Conservation (phyloP, 225 moss, liverwort and hornwort genomes). For the Straminergon stramineum region DNA sequence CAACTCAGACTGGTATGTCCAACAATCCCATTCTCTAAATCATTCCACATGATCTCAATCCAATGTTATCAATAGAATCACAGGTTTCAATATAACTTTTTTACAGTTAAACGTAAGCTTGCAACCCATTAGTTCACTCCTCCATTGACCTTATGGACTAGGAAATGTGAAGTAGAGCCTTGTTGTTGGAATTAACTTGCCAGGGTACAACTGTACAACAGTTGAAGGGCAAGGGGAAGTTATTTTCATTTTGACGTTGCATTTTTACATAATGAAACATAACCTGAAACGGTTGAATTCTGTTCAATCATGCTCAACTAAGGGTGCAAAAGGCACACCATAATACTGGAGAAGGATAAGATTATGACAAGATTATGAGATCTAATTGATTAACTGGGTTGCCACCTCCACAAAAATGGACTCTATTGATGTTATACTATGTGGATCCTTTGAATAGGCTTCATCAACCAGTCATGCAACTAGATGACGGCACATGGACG, state of each 20-base stretch:
- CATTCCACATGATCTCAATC: background rate
- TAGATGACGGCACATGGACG: conserved; percentile 30
- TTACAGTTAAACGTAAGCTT: background rate
- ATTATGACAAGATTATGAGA: background rate
- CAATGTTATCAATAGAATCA: background rate
- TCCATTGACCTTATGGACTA: background rate
- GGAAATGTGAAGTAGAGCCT: background rate
- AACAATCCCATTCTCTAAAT: background rate
- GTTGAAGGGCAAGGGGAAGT: background rate
- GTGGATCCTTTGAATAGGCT: conserved; percentile 8
- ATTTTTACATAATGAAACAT: no score
- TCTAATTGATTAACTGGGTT: background rate
- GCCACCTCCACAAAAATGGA: background rate
- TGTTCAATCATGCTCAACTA: background rate
- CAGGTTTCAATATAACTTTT: background rate
- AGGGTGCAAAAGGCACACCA: background rate
- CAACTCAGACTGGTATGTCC: conserved; percentile 27
- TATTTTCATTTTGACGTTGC: background rate
- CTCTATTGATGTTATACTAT: background rate
- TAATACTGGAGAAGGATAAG: background rate
- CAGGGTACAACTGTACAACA: background rate
- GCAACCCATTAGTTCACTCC: no score
- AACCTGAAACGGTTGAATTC: background rate
- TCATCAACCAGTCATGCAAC: conserved; percentile 25
- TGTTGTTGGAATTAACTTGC: no score